Evolutionary conservation across 306 rosid species (phyloP).

Genomic region (Fragaria ananassa): DNA sequence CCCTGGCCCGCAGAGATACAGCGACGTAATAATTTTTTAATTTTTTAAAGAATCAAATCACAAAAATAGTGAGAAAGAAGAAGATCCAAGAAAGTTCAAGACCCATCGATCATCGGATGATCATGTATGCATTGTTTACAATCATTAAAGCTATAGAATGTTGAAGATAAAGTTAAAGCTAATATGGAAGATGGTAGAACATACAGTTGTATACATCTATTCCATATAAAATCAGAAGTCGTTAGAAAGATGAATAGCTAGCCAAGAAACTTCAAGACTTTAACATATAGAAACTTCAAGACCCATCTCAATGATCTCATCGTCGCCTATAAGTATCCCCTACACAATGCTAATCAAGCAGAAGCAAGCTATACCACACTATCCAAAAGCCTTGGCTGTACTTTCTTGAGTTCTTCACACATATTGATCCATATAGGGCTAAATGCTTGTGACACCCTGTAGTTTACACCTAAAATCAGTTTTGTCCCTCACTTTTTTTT

Average conservation of each 20-base stretch:
- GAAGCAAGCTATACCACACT: neutral
- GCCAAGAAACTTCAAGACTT: constrained; percentile 32
- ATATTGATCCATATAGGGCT: neutral
- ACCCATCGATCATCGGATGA: neutral
- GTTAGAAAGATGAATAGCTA: constrained; percentile 17
- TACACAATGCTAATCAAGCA: neutral
- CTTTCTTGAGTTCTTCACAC: neutral
- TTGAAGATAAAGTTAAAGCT: neutral
- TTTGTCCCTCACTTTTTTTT: too few relatives aligned
- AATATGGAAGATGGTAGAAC: constrained; percentile 35
- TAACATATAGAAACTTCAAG: constrained; percentile 26
- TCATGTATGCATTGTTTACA: neutral
- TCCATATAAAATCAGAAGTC: too few relatives aligned
- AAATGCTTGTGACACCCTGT: too few relatives aligned
- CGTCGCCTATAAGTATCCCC: neutral
- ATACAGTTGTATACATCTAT: neutral
- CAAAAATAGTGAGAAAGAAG: neutral
- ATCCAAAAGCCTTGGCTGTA: neutral
- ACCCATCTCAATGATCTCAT: constrained; percentile 12
- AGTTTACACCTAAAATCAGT: too few relatives aligned
- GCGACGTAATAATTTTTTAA: too few relatives aligned
- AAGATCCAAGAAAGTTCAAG: neutral
- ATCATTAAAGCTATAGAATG: constrained; percentile 14
- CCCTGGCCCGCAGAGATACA: too few relatives aligned
- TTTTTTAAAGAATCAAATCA: neutral